Base-by-base conservation (phyloP, 352 stramenopile genomes). In the Globisporangium paroecandrum region DNA sequence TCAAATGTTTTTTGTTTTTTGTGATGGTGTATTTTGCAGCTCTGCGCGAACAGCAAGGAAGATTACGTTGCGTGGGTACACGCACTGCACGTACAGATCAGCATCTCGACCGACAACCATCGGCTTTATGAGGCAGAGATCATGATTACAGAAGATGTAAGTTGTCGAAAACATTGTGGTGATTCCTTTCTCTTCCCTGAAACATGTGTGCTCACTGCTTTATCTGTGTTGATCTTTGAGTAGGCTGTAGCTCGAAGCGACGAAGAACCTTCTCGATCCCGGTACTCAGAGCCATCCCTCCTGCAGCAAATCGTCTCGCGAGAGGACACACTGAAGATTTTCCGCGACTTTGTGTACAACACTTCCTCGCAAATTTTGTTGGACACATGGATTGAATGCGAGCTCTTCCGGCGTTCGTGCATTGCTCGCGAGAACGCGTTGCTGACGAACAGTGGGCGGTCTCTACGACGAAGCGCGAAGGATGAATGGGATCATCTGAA, bases 371-470 rank as follows among this genome's bases (percentile, higher is more conserved):
- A 92, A 55, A 76, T 68, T 46, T 77, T 95, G 20, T 53, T 95
- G 55, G 85, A 95, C 62, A 91, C 85, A n/a, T 95, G 85, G 85
- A 87, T 91, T 51, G 83, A 95, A 64, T 94, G 85, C 61, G 87
- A 95, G 56, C 70, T 90, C 7, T 95, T 94, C 53, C 85, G 85
- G 18, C 77, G 82, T 20, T 88, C 83, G 29, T 90, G 83, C 36
- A 72, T 92, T 20, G 81, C 81, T 20, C 80, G 85, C 43, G 83
- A 92, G 57, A 84, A 79, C 46, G 72, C 73, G 12, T 69, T 81
- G 62, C 68, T 82, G 59, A 79, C 62, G 41, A 76, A 69, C 41
- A 62, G 64, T 34, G 64, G 65, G 3, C 70, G 78, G 51, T 34
- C 64, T 32, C 70, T 70, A 68, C 70, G 72, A 54, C 70, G 78